phyloP scores from a whole-genome alignment of 2,329 filamentous ascomycete species.

The Helicocarpus griseus region DNA sequence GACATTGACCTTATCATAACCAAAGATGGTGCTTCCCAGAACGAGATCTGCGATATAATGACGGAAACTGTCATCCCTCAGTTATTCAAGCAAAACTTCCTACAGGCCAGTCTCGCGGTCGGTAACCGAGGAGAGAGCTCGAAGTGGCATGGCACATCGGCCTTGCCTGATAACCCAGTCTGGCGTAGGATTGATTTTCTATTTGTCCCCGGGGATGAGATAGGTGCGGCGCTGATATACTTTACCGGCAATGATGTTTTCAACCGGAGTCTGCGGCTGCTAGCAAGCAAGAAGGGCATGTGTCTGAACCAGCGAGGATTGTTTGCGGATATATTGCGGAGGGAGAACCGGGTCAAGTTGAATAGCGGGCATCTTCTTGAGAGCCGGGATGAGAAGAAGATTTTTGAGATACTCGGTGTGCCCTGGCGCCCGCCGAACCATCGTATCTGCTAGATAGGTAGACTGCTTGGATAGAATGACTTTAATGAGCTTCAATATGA shows the following conservation, averaged over 20 bases:
- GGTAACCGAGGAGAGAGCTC: slow-evolving; percentile 49
- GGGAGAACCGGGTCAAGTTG: slow-evolving; percentile 47
- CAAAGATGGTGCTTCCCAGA: slow-evolving; percentile 48
- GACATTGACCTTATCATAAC: slow-evolving; percentile 85
- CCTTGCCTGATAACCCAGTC: slow-evolving; percentile 48
- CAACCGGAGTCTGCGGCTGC: slow-evolving; percentile 71
- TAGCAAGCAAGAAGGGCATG: slow-evolving; percentile 75
- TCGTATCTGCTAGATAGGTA: slow-evolving; percentile 52
- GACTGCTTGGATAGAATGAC: neutral
- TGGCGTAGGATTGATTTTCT: slow-evolving; percentile 83
- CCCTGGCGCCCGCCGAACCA: slow-evolving; percentile 71
- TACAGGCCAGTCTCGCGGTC: slow-evolving; percentile 60
- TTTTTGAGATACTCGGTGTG: slow-evolving; percentile 75
- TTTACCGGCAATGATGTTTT: slow-evolving; percentile 95
- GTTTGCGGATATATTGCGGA: slow-evolving; percentile 60
- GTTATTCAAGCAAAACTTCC: slow-evolving; percentile 54
- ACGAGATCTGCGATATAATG: slow-evolving; percentile 52
- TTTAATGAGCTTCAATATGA: neutral
- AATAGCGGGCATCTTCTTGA: slow-evolving; percentile 64
- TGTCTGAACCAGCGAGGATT: slow-evolving; percentile 74
- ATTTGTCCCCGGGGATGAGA: slow-evolving; percentile 66
- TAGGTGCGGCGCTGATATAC: slow-evolving; percentile 82
- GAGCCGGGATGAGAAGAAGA: slow-evolving; percentile 62
- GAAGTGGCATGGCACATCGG: slow-evolving; percentile 84
- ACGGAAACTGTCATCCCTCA: slow-evolving; percentile 53